phyloP scores from a whole-genome alignment of 106 monocot genomes.

The Dactylorhiza incarnata region DNA sequence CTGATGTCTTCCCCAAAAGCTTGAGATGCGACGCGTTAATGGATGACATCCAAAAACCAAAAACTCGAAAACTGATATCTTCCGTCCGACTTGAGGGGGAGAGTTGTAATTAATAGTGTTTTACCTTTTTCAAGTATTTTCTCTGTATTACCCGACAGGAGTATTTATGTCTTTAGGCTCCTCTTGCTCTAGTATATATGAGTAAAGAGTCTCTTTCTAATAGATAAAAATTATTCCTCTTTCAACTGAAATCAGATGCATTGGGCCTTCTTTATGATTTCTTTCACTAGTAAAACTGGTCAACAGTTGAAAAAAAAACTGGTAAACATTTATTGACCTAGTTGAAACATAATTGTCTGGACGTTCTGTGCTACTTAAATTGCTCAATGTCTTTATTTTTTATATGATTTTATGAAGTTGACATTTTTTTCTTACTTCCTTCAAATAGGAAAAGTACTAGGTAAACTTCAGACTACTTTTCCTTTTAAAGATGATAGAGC shows the following conservation, averaged over 20 bases:
- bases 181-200: no score
- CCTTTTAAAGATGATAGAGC: slow-evolving; percentile 25
- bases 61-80: no score
- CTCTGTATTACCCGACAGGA: no score
- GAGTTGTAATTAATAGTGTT: no score
- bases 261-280: neutral
- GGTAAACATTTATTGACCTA: neutral
- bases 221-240: neutral
- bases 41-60: no score
- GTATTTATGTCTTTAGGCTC: no score
- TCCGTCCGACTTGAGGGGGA: no score
- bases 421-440: neutral
- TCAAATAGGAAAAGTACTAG: slow-evolving; percentile 67
- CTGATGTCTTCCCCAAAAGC: no score
- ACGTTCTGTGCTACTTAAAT: neutral
- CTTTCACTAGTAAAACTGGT: neutral
- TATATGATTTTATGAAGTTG: neutral
- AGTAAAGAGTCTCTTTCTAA: no score
- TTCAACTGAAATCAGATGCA: neutral
- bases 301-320: neutral
- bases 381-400: neutral
- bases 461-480: slow-evolving; percentile 41
- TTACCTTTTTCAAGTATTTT: no score
- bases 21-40: no score
- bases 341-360: neutral